These are phyloP conservation scores for Apiospora arundinis DNA, from an alignment of 2,329 filamentous ascomycete species.

Conservation along the genomic window DNA sequence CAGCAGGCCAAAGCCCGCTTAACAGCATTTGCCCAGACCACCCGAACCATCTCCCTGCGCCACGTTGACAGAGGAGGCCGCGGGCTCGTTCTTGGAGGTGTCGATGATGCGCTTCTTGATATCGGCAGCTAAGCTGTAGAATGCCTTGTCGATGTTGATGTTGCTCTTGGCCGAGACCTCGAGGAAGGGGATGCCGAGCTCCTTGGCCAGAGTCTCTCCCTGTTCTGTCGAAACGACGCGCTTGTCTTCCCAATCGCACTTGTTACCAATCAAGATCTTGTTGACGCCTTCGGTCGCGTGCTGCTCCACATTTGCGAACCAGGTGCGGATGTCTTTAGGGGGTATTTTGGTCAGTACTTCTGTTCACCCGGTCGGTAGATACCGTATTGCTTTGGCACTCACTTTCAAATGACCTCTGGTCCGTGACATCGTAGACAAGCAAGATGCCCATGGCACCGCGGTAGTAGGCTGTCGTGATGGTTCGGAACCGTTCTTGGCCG, in stretches of 20 bases:
- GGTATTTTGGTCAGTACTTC: constrained; percentile 26
- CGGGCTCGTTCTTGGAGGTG: constrained; percentile 78
- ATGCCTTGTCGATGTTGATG: constrained; percentile 99
- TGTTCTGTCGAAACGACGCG: constrained; percentile 91
- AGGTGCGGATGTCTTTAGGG: constrained; percentile 88
- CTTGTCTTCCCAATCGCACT: constrained; percentile 99
- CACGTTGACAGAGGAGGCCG: constrained; percentile 69
- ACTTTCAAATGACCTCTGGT: constrained; percentile 96
- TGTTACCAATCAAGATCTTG: constrained; percentile 99
- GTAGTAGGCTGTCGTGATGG: constrained; percentile 99
- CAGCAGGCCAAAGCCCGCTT: constrained; percentile 38
- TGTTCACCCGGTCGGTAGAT: constrained; percentile 23
- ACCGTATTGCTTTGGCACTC: constrained; percentile 34
- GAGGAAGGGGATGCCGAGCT: constrained; percentile 96
- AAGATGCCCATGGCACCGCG: constrained; percentile 97
- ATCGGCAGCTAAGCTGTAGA: constrained; percentile 91
- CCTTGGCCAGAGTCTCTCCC: constrained; percentile 91
- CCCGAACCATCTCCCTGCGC: constrained; percentile 64
- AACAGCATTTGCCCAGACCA: constrained; percentile 77
- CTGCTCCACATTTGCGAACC: constrained; percentile 99
- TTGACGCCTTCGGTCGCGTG: constrained; percentile 98
- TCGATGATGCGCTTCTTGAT: constrained; percentile 99
- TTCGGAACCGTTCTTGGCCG: constrained; percentile 96
- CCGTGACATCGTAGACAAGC: constrained; percentile 97
- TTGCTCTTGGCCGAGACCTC: constrained; percentile 99